These are phyloP conservation scores for Suhomyces tanzawaensis DNA, from an alignment of 805 yeast genomes.

Conservation along the genomic window DNA sequence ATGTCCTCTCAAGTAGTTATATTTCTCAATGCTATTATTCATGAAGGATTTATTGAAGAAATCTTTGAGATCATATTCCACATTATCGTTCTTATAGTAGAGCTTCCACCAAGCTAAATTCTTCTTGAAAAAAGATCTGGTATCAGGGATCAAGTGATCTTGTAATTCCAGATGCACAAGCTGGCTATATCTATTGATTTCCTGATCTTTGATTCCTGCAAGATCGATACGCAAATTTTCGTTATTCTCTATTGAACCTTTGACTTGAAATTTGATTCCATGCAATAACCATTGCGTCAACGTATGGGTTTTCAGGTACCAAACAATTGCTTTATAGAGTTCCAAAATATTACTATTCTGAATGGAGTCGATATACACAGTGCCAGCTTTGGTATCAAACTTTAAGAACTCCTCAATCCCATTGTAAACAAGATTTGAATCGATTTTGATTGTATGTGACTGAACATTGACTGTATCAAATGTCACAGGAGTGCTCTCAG, in stretches of 20 bases:
- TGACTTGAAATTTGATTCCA: slow-evolving; percentile 13
- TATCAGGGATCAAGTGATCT: slow-evolving; percentile 29
- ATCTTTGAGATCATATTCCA: slow-evolving; percentile 42
- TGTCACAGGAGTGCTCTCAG: slow-evolving; percentile 27
- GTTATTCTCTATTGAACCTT: slow-evolving; percentile 13
- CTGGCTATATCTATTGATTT: slow-evolving; percentile 27
- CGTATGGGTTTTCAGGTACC: slow-evolving; percentile 24
- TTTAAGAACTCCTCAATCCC: slow-evolving; percentile 32
- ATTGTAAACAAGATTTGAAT: slow-evolving; percentile 22
- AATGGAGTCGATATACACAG: slow-evolving; percentile 26
- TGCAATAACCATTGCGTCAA: slow-evolving; percentile 21
- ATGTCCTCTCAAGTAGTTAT: slow-evolving; percentile 38
- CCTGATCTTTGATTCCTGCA: slow-evolving; percentile 19
- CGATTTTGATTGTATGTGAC: slow-evolving; percentile 31
- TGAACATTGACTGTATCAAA: slow-evolving; percentile 14
- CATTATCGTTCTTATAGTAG: slow-evolving; percentile 42
- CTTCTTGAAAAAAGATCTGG: slow-evolving; percentile 26
- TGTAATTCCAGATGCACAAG: slow-evolving; percentile 38
- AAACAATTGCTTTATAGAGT: slow-evolving; percentile 28
- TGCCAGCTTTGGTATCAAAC: slow-evolving; percentile 31
- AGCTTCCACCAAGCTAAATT: slow-evolving; percentile 42
- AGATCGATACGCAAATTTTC: slow-evolving; percentile 16
- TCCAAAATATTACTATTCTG: slow-evolving; percentile 37
- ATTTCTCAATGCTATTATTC: slow-evolving; percentile 37
- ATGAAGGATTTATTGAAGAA: slow-evolving; percentile 34